Conservation (phyloP, 2,329 filamentous ascomycete species). For the Aureobasidium lini region DNA sequence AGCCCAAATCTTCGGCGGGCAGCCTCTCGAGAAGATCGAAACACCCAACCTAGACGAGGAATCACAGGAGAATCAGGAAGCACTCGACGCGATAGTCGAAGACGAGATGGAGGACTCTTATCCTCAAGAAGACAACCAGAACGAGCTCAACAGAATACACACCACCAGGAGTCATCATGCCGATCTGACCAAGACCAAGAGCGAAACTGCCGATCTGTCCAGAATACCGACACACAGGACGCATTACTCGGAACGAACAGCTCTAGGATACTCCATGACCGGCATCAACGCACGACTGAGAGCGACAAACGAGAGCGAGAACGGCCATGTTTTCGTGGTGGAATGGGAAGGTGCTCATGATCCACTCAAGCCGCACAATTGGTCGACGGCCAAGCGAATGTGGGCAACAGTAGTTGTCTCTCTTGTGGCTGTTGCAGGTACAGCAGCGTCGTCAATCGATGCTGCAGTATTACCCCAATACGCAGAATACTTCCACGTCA, state of each 20-base stretch:
- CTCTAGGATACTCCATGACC: slow-evolving; percentile 13
- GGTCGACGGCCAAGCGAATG: slow-evolving; percentile 2
- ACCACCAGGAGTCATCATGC: slow-evolving; percentile 2
- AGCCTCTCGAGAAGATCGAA: not conserved
- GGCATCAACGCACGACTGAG: slow-evolving; percentile 12
- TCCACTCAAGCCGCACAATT: slow-evolving; percentile 14
- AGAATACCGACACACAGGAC: slow-evolving; percentile 13
- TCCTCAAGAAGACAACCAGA: slow-evolving; percentile 7
- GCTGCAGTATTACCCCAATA: slow-evolving; percentile 14
- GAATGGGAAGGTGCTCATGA: slow-evolving; percentile 14
- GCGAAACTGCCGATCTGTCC: slow-evolving; percentile 1
- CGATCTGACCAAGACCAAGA: not conserved
- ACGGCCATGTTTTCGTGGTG: slow-evolving; percentile 13
- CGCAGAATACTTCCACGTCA: slow-evolving; percentile 9
- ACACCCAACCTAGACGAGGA: not conserved
- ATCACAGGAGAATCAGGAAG: not conserved
- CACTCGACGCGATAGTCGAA: slow-evolving; percentile 3
- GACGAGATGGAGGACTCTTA: slow-evolving; percentile 6
- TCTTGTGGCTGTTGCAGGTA: slow-evolving; percentile 11
- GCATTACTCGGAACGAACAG: slow-evolving; percentile 13
- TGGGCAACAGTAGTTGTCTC: slow-evolving; percentile 13
- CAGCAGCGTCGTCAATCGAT: slow-evolving; percentile 13
- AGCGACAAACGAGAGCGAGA: slow-evolving; percentile 12
- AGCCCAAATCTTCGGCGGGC: not conserved
- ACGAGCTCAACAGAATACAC: slow-evolving; percentile 3